Base-by-base conservation (phyloP, 305 asterid genomes). In the Fraxinus angustifolia region DNA sequence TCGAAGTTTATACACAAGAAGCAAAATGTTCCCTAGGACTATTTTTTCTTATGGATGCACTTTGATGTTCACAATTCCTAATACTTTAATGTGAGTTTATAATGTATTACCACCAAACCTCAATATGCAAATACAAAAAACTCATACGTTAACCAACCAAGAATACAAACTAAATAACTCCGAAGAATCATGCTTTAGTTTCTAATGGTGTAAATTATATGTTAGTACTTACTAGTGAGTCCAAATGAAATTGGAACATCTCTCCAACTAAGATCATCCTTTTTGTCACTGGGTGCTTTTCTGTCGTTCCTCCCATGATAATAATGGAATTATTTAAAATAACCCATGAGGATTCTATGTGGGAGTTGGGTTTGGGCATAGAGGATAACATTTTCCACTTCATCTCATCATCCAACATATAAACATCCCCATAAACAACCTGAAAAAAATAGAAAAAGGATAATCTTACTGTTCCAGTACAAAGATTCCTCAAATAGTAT, bases 221-320 rank as follows among this genome's bases (percentile, higher is more conserved):
- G 74, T 50, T 42, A 35, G 10, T 58, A 78, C 42, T 60, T 88
- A 92, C 97, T 91, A 86, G 67, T 10, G 93, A 82, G 82, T 87
- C 86, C 80, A 91, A 82, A 83, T 88, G 79, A 78, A 92, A 90
- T 48, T 78, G 89, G 85, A 92, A 87, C 68, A 92, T 83, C 88
- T 92, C 97, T 73, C 96, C 97, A n/a, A 92, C 96, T 76, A 92
- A 80, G 80, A 91, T 86, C 94, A 92, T 92, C 89, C 94, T 88
- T 82, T 92, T 92, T 45, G 88, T 91, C 45, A 86, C 79, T 0
- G 38, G 38, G 38, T 34, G 38, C 38, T 34, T 34, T 89, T 91
- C 95, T 2, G 95, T 91, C 33, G 97, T 90, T 83, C 97, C 97
- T 87, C 95, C 95, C 83, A 84, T 67, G 38, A 90, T 86, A 68